Conservation (phyloP, 176 grass and related monocot genomes). For the Lolium rigidum region DNA sequence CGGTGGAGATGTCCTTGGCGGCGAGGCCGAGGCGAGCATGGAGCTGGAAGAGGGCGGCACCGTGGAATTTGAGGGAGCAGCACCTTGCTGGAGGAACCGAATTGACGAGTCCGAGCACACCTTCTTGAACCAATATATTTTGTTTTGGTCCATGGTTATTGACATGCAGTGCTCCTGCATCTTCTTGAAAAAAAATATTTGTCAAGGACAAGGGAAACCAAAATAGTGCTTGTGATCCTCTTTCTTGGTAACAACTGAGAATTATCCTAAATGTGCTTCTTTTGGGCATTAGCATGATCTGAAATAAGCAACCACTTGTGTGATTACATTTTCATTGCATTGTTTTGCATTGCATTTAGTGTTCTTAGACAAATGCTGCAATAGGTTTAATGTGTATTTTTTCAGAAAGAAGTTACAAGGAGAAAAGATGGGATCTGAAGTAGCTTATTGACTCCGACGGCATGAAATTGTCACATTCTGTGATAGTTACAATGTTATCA, state of each 20-base stretch:
- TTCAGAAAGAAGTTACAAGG: conserved; percentile 71
- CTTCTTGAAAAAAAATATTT: too few species aligned
- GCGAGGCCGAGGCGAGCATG: too few species aligned
- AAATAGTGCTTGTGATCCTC: neutral
- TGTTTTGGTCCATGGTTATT: too few species aligned
- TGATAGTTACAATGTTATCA: too few species aligned
- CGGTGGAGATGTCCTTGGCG: too few species aligned
- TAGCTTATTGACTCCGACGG: conserved; percentile 74
- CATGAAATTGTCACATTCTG: neutral
- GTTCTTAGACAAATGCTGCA: neutral
- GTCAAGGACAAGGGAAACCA: neutral
- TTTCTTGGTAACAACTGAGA: neutral
- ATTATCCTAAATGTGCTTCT: neutral
- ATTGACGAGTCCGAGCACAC: too few species aligned
- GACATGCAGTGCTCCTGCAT: too few species aligned
- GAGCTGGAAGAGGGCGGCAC: too few species aligned
- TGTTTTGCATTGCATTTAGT: neutral
- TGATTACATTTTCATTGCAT: conserved; percentile 4
- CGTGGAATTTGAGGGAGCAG: too few species aligned
- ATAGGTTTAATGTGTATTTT: conserved; percentile 36
- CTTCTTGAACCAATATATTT: too few species aligned
- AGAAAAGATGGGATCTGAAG: conserved; percentile 84
- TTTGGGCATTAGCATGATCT: neutral
- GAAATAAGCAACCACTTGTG: neutral
- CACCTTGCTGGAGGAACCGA: too few species aligned